phyloP scores from a whole-genome alignment of 1,284 basidiomycete genomes.

The Ustilago trichophora region DNA sequence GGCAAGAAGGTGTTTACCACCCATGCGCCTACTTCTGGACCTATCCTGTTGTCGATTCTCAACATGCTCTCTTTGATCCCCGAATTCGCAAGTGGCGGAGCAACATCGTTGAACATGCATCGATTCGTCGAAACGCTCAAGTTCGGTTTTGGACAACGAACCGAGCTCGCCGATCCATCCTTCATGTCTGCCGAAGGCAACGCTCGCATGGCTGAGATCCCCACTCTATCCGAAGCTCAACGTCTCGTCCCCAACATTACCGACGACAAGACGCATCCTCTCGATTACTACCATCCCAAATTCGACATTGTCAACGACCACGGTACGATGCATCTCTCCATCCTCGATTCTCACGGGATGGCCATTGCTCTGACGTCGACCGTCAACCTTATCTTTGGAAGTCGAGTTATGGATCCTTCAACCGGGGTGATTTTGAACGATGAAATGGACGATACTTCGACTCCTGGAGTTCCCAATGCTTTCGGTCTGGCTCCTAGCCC shows the following conservation, averaged over 20 bases:
- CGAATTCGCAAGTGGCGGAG: slow-evolving; percentile 15
- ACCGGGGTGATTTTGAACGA: slow-evolving; percentile 62
- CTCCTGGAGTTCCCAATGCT: slow-evolving; percentile 67
- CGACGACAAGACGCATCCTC: slow-evolving; percentile 56
- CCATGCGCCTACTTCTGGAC: slow-evolving; percentile 68
- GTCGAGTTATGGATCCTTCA: slow-evolving; percentile 45
- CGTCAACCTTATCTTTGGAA: slow-evolving; percentile 68
- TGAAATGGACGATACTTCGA: slow-evolving; percentile 69
- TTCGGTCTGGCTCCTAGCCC: slow-evolving; percentile 66
- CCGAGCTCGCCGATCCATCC: slow-evolving; percentile 68
- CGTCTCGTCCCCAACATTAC: slow-evolving; percentile 61
- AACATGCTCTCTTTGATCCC: slow-evolving; percentile 58
- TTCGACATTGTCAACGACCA: slow-evolving; percentile 64
- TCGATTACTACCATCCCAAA: slow-evolving; percentile 66
- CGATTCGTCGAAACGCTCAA: slow-evolving; percentile 67
- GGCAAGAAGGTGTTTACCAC: slow-evolving; percentile 84
- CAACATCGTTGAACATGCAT: slow-evolving; percentile 62
- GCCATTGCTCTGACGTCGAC: slow-evolving; percentile 68
- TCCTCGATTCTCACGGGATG: slow-evolving; percentile 66
- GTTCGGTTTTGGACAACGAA: slow-evolving; percentile 67
- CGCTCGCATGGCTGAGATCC: slow-evolving; percentile 19
- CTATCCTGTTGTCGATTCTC: slow-evolving; percentile 62
- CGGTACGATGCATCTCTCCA: slow-evolving; percentile 68
- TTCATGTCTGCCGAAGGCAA: slow-evolving; percentile 60
- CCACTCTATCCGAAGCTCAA: slow-evolving; percentile 52